These are phyloP conservation scores for Pyrus betulifolia DNA, from an alignment of 306 rosid species.

Conservation along the genomic window DNA sequence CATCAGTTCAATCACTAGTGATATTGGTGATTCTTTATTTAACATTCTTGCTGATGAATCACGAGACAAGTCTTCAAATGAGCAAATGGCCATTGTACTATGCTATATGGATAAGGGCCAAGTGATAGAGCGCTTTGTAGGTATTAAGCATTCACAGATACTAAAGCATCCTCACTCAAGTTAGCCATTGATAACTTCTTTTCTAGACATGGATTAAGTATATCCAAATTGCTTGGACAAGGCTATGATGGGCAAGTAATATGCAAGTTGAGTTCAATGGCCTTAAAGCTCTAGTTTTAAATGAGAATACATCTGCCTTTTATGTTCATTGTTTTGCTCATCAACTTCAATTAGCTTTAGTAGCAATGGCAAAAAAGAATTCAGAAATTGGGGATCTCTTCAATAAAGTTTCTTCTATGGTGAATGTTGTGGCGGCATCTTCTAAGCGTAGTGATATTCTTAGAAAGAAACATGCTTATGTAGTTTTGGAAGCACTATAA, in stretches of 20 bases:
- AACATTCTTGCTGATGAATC: background rate
- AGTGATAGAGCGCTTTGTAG: background rate
- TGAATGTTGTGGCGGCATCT: no score
- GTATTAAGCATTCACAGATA: background rate
- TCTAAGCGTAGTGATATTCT: background rate
- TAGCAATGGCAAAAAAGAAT: no score
- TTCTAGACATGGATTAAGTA: background rate
- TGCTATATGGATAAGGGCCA: background rate
- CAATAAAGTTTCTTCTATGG: no score
- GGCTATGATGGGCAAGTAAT: no score
- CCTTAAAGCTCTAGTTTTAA: no score
- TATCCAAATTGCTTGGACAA: background rate
- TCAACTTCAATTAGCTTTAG: no score
- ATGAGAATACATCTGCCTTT: no score
- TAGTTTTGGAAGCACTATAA: background rate
- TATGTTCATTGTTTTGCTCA: no score
- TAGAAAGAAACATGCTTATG: background rate
- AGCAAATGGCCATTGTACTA: background rate
- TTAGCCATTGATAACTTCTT: background rate
- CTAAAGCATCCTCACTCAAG: background rate
- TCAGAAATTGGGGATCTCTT: no score
- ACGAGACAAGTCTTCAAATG: background rate
- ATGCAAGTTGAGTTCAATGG: no score
- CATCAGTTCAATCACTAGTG: background rate
- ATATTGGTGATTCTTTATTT: background rate